Conservation (phyloP, 768 basidiomycete species). For the Boletus subcaerulescens region DNA sequence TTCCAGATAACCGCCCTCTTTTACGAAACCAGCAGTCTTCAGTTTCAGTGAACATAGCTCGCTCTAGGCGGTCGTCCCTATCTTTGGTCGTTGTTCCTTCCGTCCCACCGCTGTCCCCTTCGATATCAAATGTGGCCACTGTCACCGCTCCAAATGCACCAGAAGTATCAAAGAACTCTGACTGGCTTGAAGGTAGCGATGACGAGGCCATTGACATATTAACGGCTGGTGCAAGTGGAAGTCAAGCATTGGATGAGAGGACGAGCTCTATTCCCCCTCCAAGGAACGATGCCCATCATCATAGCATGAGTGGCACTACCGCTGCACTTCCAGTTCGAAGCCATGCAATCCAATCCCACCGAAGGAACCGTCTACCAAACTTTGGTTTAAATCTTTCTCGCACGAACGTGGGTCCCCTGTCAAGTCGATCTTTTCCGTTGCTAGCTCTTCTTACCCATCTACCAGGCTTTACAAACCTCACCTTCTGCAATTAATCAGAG, state of each 20-base stretch:
- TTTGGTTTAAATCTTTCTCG: conserved; percentile 55
- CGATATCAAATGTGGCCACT: conserved; percentile 33
- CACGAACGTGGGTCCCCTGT: conserved; percentile 30
- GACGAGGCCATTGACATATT: conserved; percentile 85
- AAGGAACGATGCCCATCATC: conserved; percentile 26
- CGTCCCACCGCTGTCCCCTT: conserved; percentile 35
- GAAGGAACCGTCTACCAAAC: conserved; percentile 63
- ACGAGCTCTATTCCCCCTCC: conserved; percentile 52
- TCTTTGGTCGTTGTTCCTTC: conserved; percentile 53
- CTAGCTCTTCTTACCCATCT: conserved; percentile 60
- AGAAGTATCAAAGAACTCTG: conserved; percentile 47
- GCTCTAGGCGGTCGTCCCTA: conserved; percentile 53
- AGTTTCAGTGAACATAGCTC: conserved; percentile 40
- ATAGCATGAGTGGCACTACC: conserved; percentile 13
- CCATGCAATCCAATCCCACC: conserved; percentile 30
- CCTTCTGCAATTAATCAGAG: conserved; percentile 31
- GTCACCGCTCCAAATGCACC: conserved; percentile 36
- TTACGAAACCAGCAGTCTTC: conserved; percentile 42
- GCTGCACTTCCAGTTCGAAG: conserved; percentile 30
- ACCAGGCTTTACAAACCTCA: conserved; percentile 57
- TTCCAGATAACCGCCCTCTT: conserved; percentile 29
- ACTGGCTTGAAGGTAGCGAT: conserved; percentile 80
- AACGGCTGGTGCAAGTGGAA: conserved; percentile 78
- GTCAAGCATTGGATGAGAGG: conserved; percentile 78
- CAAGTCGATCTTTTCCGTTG: conserved; percentile 55